Conservation (phyloP, 148 eudicot genomes). For the Heliamphora exappendiculata region DNA sequence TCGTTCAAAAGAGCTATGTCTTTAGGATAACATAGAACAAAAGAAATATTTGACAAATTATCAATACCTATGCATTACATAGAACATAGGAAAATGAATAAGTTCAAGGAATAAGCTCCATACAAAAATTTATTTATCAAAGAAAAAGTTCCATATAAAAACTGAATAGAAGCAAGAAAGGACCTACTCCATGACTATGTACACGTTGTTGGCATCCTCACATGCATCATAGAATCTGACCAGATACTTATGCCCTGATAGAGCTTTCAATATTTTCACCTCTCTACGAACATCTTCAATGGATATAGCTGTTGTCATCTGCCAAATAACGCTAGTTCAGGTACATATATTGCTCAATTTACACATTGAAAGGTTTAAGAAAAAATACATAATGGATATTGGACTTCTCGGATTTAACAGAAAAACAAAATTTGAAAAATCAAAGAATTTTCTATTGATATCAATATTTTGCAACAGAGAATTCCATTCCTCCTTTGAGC, state of each 20-base stretch:
- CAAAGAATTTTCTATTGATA: background rate
- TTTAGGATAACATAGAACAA: background rate
- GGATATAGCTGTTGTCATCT: slow-evolving; percentile 77
- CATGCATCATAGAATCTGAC: slow-evolving; percentile 66
- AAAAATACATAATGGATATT: background rate
- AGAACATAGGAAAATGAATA: too few species aligned
- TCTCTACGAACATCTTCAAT: slow-evolving; percentile 74
- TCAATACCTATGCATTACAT: too few species aligned
- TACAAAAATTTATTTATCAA: background rate
- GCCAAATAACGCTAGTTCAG: slow-evolving; percentile 20
- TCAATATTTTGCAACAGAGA: background rate
- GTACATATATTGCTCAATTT: background rate
- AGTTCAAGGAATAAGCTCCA: too few species aligned
- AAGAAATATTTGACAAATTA: background rate
- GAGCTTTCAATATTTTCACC: slow-evolving; percentile 57
- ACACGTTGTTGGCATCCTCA: slow-evolving; percentile 62
- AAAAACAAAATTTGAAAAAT: background rate
- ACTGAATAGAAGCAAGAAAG: slow-evolving; percentile 2
- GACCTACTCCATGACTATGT: slow-evolving; percentile 72
- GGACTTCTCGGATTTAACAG: background rate
- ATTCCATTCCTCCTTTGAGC: background rate
- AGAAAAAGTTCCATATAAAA: background rate
- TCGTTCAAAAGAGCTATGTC: background rate
- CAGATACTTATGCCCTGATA: slow-evolving; percentile 63
- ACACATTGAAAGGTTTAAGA: background rate